A percentile compares a stretch with the other conserved stretches of the same genome.
Conservation (phyloP, 768 basidiomycete species). For the Pulveroboletus sp. region DNA sequence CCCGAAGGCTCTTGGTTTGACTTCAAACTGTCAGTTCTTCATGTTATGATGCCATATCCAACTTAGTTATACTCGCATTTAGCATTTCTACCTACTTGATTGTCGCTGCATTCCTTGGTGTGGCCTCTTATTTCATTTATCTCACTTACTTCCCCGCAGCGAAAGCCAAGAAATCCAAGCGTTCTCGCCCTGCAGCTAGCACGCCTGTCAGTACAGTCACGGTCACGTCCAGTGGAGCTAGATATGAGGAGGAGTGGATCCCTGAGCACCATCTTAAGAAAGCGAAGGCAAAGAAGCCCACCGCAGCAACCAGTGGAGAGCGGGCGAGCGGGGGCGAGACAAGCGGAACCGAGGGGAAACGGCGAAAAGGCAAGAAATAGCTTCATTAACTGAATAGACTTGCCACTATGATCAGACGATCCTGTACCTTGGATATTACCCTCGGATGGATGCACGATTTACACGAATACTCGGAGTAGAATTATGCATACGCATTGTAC, state of each 20-base stretch:
- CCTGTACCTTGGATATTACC: neutral
- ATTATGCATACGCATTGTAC: neutral
- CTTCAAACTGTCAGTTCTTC: slow-evolving; percentile 64
- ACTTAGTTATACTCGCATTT: slow-evolving; percentile 1
- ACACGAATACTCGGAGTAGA: neutral
- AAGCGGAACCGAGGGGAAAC: slow-evolving; percentile 53
- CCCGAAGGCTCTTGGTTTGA: slow-evolving; percentile 76
- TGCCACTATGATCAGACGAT: slow-evolving; percentile 1
- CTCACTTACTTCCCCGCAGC: slow-evolving; percentile 59
- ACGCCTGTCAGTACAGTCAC: slow-evolving; percentile 56
- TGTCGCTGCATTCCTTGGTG: slow-evolving; percentile 58
- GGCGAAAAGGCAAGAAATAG: slow-evolving; percentile 49
- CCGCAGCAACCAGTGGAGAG: slow-evolving; percentile 54
- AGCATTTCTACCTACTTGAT: slow-evolving; percentile 71
- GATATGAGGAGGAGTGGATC: slow-evolving; percentile 89
- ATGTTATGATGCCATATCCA: neutral
- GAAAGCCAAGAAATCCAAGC: slow-evolving; percentile 50
- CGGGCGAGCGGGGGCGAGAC: slow-evolving; percentile 64
- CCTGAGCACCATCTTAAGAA: slow-evolving; percentile 85
- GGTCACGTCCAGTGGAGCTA: slow-evolving; percentile 56
- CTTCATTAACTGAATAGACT: neutral
- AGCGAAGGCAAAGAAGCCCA: slow-evolving; percentile 46
- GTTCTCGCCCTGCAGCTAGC: slow-evolving; percentile 43
- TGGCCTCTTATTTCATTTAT: slow-evolving; percentile 61
- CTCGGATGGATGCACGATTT: slow-evolving; percentile 7